Conservation (phyloP, 2,329 filamentous ascomycete species). For the Penicillium sp. region DNA sequence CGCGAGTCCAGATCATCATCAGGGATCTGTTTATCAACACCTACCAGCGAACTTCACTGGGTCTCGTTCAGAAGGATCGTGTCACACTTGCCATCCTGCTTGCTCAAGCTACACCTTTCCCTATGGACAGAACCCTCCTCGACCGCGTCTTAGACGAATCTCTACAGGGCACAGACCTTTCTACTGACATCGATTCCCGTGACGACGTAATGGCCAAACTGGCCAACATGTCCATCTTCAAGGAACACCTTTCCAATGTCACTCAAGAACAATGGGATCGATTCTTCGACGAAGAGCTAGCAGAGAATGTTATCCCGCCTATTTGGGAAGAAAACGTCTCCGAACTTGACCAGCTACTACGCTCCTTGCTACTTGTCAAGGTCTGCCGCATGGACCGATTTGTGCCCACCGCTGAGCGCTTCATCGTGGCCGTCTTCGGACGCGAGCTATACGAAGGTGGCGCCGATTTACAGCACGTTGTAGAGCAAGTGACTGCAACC, state of each 20-base stretch:
- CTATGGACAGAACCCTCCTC: slow-evolving; percentile 88
- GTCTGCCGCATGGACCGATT: slow-evolving; percentile 94
- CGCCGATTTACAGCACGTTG: slow-evolving; percentile 82
- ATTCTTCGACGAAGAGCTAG: slow-evolving; percentile 83
- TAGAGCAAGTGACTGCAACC: slow-evolving; percentile 78
- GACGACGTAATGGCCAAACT: slow-evolving; percentile 71
- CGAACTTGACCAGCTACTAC: slow-evolving; percentile 72
- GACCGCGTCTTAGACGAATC: slow-evolving; percentile 81
- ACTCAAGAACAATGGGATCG: slow-evolving; percentile 70
- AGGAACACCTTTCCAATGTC: slow-evolving; percentile 67
- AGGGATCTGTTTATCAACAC: slow-evolving; percentile 87
- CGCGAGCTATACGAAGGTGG: slow-evolving; percentile 77
- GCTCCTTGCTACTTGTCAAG: slow-evolving; percentile 87
- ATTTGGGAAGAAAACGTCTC: slow-evolving; percentile 69
- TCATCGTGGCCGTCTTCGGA: slow-evolving; percentile 84
- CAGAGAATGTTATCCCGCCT: slow-evolving; percentile 78
- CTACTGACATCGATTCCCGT: slow-evolving; percentile 63
- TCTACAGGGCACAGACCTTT: slow-evolving; percentile 76
- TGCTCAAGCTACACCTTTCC: slow-evolving; percentile 91
- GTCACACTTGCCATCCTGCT: slow-evolving; percentile 94
- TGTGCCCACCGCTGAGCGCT: slow-evolving; percentile 88
- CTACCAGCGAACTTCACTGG: slow-evolving; percentile 90
- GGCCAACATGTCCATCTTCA: slow-evolving; percentile 71
- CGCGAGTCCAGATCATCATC: slow-evolving; percentile 85
- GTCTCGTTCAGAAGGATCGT: slow-evolving; percentile 88